Base-by-base conservation (phyloP, 23 red algal species). In the Cyanidiococcus yangmingshanensis region DNA sequence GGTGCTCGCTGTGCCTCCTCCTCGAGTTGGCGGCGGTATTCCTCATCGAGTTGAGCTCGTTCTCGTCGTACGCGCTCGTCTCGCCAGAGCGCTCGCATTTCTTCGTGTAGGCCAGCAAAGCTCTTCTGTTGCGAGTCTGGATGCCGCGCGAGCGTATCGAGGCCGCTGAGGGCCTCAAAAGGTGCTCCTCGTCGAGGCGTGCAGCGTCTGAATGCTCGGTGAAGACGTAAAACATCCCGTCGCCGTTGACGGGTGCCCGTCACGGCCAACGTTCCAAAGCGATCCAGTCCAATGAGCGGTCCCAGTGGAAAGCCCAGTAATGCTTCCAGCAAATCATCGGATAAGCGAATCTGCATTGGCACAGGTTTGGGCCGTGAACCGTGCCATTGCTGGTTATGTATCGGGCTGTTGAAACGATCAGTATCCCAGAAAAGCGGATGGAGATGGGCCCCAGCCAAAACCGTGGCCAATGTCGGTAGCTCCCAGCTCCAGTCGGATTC, bases 1-100 rank as follows among this genome's bases (percentile, higher is more conserved):
- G 63, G 32, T 2, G 32, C 63, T 12, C 32, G n/a, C n/a, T 2
- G 16, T 35, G 3, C 12, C 63, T 25, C 32, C 27, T 71, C n/a
- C 3, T 71, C 63, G 27, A 71, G 3, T 12, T 17, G 63, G 27
- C 32, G 63, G n/a, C 63, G 63, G n/a, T 32, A 25, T 29, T 71
- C 63, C 12, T 25, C 63, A 7, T 71, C 63, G 7, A 71, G 63
- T 35, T 71, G 63, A 7, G 21, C n/a, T 35, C 63, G 63, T 29
- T 71, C 63, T 30, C 63, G 15, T 27, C 63, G 63, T 2, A 71
- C 63, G 63, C 63, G 63, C 63, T 71, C 63, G 32, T 71, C 63
- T 12, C 63, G 63, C 63, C 21, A 35, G n/a, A 71, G 32, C 27
- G 63, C 32, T 25, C 32, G n/a, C 63, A 71, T 25, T 35, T 71